A percentile compares a stretch with the other conserved stretches of the same genome.
These are phyloP conservation scores for Dactylis glomerata DNA, from an alignment of 176 grass and related monocot genomes.

Conservation along the genomic window DNA sequence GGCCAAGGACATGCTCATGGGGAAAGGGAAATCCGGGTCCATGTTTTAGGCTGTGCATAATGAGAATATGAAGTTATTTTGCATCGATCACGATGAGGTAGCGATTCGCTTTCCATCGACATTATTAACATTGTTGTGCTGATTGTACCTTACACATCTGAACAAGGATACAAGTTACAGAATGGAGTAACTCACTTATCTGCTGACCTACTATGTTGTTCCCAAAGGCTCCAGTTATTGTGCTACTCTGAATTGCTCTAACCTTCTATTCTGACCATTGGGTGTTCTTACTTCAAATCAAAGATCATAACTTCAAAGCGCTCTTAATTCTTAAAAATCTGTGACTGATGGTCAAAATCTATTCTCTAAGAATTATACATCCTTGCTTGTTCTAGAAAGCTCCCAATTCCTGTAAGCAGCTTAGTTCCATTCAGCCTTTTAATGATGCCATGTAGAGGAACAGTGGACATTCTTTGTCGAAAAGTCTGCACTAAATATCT, in stretches of 20 bases:
- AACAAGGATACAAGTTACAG: neutral
- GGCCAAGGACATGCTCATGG: constrained; percentile 79
- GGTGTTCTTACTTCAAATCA: neutral
- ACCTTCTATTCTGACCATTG: neutral
- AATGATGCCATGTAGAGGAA: neutral
- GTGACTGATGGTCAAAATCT: neutral
- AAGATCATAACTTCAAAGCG: neutral
- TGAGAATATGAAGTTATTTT: neutral
- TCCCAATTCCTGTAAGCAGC: neutral
- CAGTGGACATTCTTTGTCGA: neutral
- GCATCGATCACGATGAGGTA: neutral
- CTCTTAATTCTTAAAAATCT: neutral
- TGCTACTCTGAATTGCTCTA: neutral
- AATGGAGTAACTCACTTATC: neutral
- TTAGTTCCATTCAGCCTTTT: neutral
- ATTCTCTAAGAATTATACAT: neutral
- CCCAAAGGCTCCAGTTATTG: neutral
- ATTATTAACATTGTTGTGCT: constrained; percentile 12
- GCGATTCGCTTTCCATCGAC: constrained; percentile 3
- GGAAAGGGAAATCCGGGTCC: constrained; percentile 46
- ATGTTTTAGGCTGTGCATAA: constrained; percentile 38
- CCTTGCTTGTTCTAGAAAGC: neutral
- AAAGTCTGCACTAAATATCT: neutral
- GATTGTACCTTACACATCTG: neutral
- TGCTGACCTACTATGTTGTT: neutral